Evolutionary conservation across 106 monocot genomes (phyloP), one percentile per base, ranked within the genome.

Genomic region (Acorus gramineus): DNA sequence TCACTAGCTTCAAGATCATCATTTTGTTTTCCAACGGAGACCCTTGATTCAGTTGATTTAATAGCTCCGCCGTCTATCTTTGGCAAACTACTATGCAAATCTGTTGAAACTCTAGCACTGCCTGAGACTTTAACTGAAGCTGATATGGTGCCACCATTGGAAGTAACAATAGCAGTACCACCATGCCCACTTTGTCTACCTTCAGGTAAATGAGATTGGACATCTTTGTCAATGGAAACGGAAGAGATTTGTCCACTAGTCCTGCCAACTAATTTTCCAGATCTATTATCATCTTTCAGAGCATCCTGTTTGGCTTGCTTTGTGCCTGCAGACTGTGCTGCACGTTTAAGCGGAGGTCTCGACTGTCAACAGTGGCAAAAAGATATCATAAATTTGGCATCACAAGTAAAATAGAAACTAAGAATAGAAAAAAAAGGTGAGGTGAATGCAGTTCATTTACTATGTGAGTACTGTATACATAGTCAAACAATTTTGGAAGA

Each of bases 281-380:
- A 65, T 85, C 83, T 98, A 72, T 5, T 11, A 48, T 92, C 91
- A 64, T 98, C 96, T 55, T 83, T 88, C 28, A 52, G 9, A 7
- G 66, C 11, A 3, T 88, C 93, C 60, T 74, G 85, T 50, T 81
- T 91, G 69, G 76, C 50, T 64, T 76, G 78, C 71, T 86, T 96
- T 13, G 73, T 66, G 60, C 71, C 13, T 47, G 77, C 49, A 74
- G 55, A 62, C 48, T 79, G 96, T 59, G 65, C 50, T 28, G 77
- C 57, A 56, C 85, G 82, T 77, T 98, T 98, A 52, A 77, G 61
- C 55, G 73, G 81, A 66, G 76, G 44, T 66, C 72, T 86, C 54
- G 69, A 60, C 93, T 89, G 74, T 44, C 11, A 75, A 59, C 7
- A 73, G 10, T 47, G 14, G 76, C 11, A 55, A 50, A 11, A 47